Evolutionary conservation across 202 grass and related monocot species (phyloP), one percentile per base, ranked within the genome.

Genomic region (Elaeis oleifera): DNA sequence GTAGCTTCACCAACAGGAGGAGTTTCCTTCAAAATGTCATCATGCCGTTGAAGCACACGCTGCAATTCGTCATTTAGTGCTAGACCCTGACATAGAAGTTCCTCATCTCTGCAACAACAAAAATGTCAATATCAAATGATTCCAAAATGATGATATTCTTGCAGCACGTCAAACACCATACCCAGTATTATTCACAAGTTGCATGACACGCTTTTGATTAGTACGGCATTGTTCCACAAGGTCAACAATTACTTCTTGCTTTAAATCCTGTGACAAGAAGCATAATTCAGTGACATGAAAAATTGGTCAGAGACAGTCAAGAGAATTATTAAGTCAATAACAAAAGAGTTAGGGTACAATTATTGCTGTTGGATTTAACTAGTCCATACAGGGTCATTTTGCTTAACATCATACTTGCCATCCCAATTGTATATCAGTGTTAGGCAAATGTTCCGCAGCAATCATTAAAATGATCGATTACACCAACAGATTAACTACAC

Each of bases 51-150:
- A 83, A 99, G 78, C 73, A 86, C 85, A 81, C 72, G 83, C 72
- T 89, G 88, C 36, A 99, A 51, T 65, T 99, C 88, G 59, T 99
- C 94, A 79, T 99, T 99, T 57, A 99, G 64, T 28, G 88, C 78
- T 55, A 99, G 63, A 79, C 82, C 88, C 67, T 89, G 88, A 82
- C 81, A 84, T 55, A 99, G 58, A 84, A 89, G 88, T 19, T 85
- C 77, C 71, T 99, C 94, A 4, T 99, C 94, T 59, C 94, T 99
- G 79, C 61, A 89, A 79, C 31, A 55, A 53, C 36, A 36, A 16
- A 56, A 51, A 23, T 64, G 32, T 55, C 11, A 63, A 24, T 18
- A 23, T 52, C n/a, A 58, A 36, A 50, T 27, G 16, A 26, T 36
- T 65, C 22, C 9, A 58, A 56, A 56, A 61, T 25, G 55, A 60